Evolutionary conservation across 2,329 filamentous ascomycete genomes (phyloP).

Genomic region (Tolypocladium nubicola): DNA sequence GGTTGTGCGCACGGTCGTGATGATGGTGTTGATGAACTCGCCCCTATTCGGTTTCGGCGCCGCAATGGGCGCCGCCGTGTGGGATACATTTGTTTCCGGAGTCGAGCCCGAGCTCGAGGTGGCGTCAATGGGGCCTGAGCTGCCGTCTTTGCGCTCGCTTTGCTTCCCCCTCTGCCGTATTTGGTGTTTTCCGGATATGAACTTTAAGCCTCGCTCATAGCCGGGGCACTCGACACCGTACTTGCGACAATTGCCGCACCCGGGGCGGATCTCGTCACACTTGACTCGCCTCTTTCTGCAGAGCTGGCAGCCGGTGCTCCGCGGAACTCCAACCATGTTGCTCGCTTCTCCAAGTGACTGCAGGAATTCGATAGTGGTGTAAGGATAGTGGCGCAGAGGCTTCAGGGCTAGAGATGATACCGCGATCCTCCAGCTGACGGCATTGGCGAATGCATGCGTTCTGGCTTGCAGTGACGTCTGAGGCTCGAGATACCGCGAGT

Average conservation of each 20-base stretch:
- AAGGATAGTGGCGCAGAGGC: neutral
- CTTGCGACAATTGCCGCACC: constrained; percentile 26
- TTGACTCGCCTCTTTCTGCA: constrained; percentile 30
- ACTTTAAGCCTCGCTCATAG: constrained; percentile 27
- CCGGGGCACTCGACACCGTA: constrained; percentile 27
- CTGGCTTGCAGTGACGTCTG: neutral
- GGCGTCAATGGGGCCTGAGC: constrained; percentile 3
- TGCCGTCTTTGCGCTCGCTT: constrained; percentile 1
- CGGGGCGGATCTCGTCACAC: constrained; percentile 33
- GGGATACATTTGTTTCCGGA: neutral
- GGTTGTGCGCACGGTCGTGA: constrained; percentile 12
- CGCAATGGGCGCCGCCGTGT: neutral
- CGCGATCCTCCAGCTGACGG: neutral
- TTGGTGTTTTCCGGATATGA: constrained; percentile 27
- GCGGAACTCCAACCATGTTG: constrained; percentile 26
- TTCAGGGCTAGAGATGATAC: neutral
- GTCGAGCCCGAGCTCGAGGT: neutral
- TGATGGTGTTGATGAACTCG: constrained; percentile 20
- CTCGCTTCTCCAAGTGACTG: neutral
- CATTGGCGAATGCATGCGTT: neutral
- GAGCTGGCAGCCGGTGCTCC: constrained; percentile 26
- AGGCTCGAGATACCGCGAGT: no score
- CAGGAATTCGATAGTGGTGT: neutral
- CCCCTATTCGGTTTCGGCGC: constrained; percentile 13
- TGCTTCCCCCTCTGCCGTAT: constrained; percentile 19